Conservation (phyloP, 2,329 filamentous ascomycete genomes). For the Botryotinia globosa region DNA sequence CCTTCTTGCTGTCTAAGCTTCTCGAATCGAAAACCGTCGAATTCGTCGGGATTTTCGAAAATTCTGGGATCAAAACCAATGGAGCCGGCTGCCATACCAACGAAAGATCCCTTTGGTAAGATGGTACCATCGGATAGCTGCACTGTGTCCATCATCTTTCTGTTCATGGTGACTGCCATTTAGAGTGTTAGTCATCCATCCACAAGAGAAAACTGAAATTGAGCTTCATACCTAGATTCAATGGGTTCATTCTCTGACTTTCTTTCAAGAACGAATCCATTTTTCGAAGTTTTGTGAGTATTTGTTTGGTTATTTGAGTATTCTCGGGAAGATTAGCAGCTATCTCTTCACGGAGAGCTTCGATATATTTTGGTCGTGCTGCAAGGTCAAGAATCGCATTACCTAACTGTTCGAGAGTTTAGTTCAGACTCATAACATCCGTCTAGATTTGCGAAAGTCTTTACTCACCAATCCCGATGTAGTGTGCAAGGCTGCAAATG, state of each 20-base stretch:
- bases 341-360: slow-evolving; percentile 26
- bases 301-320: slow-evolving; percentile 38
- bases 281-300: slow-evolving; percentile 31
- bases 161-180: slow-evolving; percentile 21
- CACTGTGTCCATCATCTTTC: slow-evolving; percentile 26
- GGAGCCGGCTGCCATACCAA: slow-evolving; percentile 29
- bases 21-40: slow-evolving; percentile 25
- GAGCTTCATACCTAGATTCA: slow-evolving; percentile 33
- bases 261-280: slow-evolving; percentile 44
- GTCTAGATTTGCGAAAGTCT: neutral
- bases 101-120: slow-evolving; percentile 33
- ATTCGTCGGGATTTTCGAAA: slow-evolving; percentile 18
- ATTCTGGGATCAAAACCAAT: slow-evolving; percentile 13
- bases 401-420: slow-evolving; percentile 3
- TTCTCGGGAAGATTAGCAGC: slow-evolving; percentile 36
- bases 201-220: neutral
- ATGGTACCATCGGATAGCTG: slow-evolving; percentile 38
- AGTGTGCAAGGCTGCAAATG: slow-evolving; percentile 8
- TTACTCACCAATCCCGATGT: neutral
- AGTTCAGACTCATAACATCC: neutral
- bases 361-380: slow-evolving; percentile 45
- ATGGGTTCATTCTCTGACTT: slow-evolving; percentile 40
- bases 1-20: slow-evolving; percentile 14
- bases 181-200: neutral
- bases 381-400: slow-evolving; percentile 48